Evolutionary conservation across 2,329 filamentous ascomycete genomes (phyloP).

Genomic region (Botrytis cinerea): DNA sequence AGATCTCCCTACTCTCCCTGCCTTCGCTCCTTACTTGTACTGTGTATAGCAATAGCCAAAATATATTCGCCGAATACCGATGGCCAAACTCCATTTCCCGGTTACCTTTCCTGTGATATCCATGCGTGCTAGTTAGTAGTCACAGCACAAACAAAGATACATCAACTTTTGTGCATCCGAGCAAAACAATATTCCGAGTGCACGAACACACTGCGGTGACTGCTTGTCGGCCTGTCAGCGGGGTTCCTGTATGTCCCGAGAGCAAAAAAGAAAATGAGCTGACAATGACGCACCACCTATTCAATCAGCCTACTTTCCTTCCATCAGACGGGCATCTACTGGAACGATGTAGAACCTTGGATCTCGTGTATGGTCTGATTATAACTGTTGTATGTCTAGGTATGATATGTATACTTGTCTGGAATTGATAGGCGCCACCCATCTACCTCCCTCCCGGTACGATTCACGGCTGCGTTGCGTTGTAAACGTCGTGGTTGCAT

Average conservation of each 20-base stretch:
- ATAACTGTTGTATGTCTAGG: accelerated
- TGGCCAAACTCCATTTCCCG: not conserved
- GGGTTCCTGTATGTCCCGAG: not conserved
- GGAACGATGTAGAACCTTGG: not conserved
- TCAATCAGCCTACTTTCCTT: not conserved
- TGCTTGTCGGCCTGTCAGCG: not conserved
- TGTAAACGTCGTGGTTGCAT: not conserved
- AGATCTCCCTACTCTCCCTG: not conserved
- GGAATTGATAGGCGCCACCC: not conserved
- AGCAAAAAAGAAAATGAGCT: not conserved
- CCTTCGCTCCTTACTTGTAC: not conserved
- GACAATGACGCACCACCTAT: not conserved
- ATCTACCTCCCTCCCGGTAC: not conserved
- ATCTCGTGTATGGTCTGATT: not conserved
- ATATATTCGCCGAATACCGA: conserved; percentile 9
- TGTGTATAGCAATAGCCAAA: not conserved
- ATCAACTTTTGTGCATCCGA: not conserved
- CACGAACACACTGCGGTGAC: not conserved
- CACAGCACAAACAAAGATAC: not conserved
- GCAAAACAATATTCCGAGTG: not conserved
- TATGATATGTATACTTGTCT: not conserved
- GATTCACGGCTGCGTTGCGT: not conserved
- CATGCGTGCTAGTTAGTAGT: no score
- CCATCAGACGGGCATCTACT: not conserved
- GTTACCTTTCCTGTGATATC: not conserved